Evolutionary conservation across 2,329 filamentous ascomycete species (phyloP).

Genomic region (Colletotrichum tamarilloi): DNA sequence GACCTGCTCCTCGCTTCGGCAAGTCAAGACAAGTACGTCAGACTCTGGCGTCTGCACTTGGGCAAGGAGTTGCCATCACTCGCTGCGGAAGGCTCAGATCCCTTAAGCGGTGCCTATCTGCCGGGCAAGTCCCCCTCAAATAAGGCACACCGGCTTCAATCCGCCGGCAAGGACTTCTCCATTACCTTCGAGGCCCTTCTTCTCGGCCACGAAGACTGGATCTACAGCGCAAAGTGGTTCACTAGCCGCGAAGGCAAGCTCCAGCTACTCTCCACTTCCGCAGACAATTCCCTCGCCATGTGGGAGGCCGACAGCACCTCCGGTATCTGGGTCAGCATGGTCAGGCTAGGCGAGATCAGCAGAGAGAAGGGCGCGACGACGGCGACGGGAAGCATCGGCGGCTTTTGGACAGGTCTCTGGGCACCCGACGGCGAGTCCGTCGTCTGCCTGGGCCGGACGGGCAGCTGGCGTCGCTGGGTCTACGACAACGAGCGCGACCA

Average conservation of each 20-base stretch:
- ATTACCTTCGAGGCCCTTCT: conserved; percentile 94
- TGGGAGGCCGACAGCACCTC: conserved; percentile 89
- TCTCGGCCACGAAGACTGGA: conserved; percentile 97
- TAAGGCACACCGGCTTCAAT: conserved; percentile 83
- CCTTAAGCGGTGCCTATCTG: conserved; percentile 66
- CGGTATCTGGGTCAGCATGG: conserved; percentile 90
- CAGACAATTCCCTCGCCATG: conserved; percentile 93
- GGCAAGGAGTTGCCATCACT: conserved; percentile 73
- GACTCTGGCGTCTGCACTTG: conserved; percentile 87
- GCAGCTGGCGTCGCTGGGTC: conserved; percentile 91
- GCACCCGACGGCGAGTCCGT: conserved; percentile 80
- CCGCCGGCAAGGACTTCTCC: conserved; percentile 72
- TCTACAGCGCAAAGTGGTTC: conserved; percentile 88
- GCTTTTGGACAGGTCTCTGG: conserved; percentile 97
- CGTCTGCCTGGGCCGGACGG: conserved; percentile 87
- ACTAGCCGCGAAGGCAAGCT: conserved; percentile 60
- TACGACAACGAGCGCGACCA: conserved; percentile 69
- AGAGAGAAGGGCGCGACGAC: conserved; percentile 95
- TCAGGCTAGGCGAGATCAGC: conserved; percentile 92
- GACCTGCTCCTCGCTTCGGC: conserved; percentile 90
- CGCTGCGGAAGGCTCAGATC: conserved; percentile 65
- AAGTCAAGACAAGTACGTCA: conserved; percentile 97
- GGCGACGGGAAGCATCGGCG: conserved; percentile 93
- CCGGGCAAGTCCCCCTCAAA: conserved; percentile 84
- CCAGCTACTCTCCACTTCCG: conserved; percentile 88